A percentile compares a stretch with the other conserved stretches of the same genome.
Evolutionary conservation across 2,329 filamentous ascomycete species (phyloP).

Genomic region (Colletotrichum sp.): DNA sequence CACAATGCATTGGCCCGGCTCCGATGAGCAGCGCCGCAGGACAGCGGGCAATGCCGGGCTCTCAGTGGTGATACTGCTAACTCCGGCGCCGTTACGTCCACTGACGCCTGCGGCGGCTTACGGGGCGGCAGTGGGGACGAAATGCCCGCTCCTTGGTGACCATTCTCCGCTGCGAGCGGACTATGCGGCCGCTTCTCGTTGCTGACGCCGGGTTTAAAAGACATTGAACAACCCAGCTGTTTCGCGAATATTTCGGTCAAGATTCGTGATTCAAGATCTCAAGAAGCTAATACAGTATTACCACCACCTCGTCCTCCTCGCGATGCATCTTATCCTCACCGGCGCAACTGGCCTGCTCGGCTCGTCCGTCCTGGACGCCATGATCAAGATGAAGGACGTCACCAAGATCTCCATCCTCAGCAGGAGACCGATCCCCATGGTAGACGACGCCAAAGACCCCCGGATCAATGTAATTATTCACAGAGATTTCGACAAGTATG

Average conservation of each 20-base stretch:
- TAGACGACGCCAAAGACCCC: slow-evolving; percentile 58
- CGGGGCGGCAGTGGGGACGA: background rate
- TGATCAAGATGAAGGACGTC: slow-evolving; percentile 61
- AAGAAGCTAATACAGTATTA: accelerated
- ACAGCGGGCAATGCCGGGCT: background rate
- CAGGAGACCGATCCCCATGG: slow-evolving; percentile 67
- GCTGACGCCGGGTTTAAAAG: background rate
- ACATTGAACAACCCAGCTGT: accelerated
- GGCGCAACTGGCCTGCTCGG: slow-evolving; percentile 73
- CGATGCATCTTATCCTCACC: slow-evolving; percentile 70
- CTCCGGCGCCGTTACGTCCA: background rate
- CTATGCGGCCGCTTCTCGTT: background rate
- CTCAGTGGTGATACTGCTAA: slow-evolving; percentile 6
- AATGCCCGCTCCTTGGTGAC: background rate
- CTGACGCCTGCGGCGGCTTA: background rate
- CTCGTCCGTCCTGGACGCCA: slow-evolving; percentile 63
- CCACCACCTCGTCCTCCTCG: background rate
- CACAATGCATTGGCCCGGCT: background rate
- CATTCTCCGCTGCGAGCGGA: background rate
- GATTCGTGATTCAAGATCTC: background rate
- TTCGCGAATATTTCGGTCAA: accelerated
- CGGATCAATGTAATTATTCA: slow-evolving; percentile 72
- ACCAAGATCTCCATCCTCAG: slow-evolving; percentile 72
- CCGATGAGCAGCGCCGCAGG: background rate
- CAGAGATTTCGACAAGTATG: slow-evolving; percentile 68